A percentile compares a stretch with the other conserved stretches of the same genome.
These are phyloP conservation scores for Phytophthora kernoviae DNA, from an alignment of 352 stramenopile genomes.

Conservation along the genomic window DNA sequence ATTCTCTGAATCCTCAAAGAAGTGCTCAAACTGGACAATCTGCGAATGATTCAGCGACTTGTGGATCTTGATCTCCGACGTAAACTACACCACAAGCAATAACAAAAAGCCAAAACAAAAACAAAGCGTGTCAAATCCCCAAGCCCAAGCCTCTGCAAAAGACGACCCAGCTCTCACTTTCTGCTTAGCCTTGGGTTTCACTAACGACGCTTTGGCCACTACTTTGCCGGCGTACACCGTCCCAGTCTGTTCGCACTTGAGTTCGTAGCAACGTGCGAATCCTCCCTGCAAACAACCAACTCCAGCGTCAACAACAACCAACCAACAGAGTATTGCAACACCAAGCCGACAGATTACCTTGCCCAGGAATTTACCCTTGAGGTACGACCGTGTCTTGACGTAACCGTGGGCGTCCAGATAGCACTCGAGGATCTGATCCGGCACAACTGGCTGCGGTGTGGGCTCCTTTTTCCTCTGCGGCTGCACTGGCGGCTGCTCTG, in stretches of 20 bases:
- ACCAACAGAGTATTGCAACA: not conserved
- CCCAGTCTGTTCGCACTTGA: slow-evolving; percentile 92
- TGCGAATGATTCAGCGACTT: slow-evolving; percentile 94
- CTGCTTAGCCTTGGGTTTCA: slow-evolving; percentile 95
- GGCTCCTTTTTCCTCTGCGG: slow-evolving; percentile 43
- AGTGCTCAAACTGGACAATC: slow-evolving; percentile 98
- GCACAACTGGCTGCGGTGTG: slow-evolving; percentile 43
- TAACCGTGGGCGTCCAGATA: slow-evolving; percentile 56
- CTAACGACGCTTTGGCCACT: slow-evolving; percentile 96
- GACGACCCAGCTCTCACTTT: slow-evolving; percentile 85
- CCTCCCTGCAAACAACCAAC: slow-evolving; percentile 76
- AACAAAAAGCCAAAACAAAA: slow-evolving; percentile 49
- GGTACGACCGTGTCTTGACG: slow-evolving; percentile 80
- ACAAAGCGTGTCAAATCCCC: slow-evolving; percentile 9
- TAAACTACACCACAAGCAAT: slow-evolving; percentile 56
- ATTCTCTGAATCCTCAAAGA: slow-evolving; percentile 98
- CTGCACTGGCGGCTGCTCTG: slow-evolving; percentile 2
- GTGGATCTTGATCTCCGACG: slow-evolving; percentile 99
- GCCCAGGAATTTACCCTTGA: slow-evolving; percentile 93
- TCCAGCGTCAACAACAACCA: slow-evolving; percentile 1
- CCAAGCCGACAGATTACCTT: slow-evolving; percentile 60
- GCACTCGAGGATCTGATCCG: slow-evolving; percentile 71
- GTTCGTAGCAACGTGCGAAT: slow-evolving; percentile 98
- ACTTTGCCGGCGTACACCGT: slow-evolving; percentile 97
- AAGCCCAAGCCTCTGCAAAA: slow-evolving; percentile 1